Evolutionary conservation across 2,329 filamentous ascomycete genomes (phyloP).

Genomic region (Pyrenochaeta sp.): DNA sequence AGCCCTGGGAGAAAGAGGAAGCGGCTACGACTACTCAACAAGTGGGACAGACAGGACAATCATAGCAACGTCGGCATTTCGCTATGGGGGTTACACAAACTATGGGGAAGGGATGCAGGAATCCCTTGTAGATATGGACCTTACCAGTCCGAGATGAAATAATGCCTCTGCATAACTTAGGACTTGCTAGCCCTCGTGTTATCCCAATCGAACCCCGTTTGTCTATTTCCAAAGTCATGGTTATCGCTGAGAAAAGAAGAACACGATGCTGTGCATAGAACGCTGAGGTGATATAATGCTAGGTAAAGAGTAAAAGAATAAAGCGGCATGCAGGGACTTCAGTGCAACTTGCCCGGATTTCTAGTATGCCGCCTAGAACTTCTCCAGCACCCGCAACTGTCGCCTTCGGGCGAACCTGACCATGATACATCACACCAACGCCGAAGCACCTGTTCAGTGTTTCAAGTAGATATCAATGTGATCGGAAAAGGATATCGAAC

Average conservation of each 20-base stretch:
- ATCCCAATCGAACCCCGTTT: too few relatives aligned
- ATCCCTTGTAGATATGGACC: background rate
- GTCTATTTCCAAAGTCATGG: too few relatives aligned
- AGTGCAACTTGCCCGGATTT: background rate
- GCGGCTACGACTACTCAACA: background rate
- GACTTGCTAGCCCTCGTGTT: too few relatives aligned
- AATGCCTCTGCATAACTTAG: too few relatives aligned
- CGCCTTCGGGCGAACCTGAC: background rate
- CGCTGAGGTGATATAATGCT: background rate
- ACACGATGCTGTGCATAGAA: background rate
- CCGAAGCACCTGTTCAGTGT: background rate
- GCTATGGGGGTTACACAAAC: background rate
- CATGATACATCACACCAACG: background rate
- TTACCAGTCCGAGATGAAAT: too few relatives aligned
- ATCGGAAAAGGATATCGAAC: background rate
- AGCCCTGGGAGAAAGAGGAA: conserved; percentile 81
- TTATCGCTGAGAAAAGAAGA: background rate
- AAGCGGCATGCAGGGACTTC: background rate
- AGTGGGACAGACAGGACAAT: background rate
- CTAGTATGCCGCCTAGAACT: background rate
- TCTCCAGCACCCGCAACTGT: background rate
- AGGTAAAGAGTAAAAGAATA: conserved; percentile 2
- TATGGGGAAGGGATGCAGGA: background rate
- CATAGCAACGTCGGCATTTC: background rate
- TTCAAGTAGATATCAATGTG: background rate